These are phyloP conservation scores for Entophlyctis luteolus DNA, from an alignment of 192 early-diverging fungal species.

Conservation along the genomic window DNA sequence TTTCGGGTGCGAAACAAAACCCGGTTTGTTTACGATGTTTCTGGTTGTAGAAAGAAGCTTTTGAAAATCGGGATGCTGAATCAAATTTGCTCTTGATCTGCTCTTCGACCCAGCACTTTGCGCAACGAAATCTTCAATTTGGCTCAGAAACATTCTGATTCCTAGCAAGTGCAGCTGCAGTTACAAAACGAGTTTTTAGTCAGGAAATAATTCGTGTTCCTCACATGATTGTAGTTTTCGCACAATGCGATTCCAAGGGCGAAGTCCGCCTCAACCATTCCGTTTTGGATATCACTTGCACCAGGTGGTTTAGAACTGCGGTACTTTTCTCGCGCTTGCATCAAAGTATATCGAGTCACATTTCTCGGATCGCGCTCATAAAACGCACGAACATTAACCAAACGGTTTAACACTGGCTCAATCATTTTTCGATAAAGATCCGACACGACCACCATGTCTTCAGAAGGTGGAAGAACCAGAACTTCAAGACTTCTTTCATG, in stretches of 20 bases:
- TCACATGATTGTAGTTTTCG: slow-evolving; percentile 1
- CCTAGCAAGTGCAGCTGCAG: slow-evolving; percentile 25
- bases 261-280: slow-evolving; percentile 13
- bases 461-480: slow-evolving; percentile 56
- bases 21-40: slow-evolving; percentile 29
- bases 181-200: neutral
- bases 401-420: slow-evolving; percentile 22
- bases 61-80: neutral
- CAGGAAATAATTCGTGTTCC: neutral
- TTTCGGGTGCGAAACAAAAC: slow-evolving; percentile 77
- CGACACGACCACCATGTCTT: slow-evolving; percentile 42
- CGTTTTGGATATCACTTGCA: neutral
- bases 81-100: neutral
- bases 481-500: slow-evolving; percentile 64
- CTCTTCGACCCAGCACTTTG: slow-evolving; percentile 25
- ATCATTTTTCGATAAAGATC: slow-evolving; percentile 44
- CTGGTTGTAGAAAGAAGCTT: slow-evolving; percentile 39
- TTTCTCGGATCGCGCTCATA: slow-evolving; percentile 36
- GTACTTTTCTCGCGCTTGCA: slow-evolving; percentile 37
- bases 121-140: slow-evolving; percentile 9
- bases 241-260: slow-evolving; percentile 6
- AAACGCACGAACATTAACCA: slow-evolving; percentile 46
- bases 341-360: slow-evolving; percentile 35
- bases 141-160: slow-evolving; percentile 4
- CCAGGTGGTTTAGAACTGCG: neutral